A percentile compares a stretch with the other conserved stretches of the same genome.
Conservation (phyloP, 2,329 filamentous ascomycete genomes). For the Nigrospora osmanthi region DNA sequence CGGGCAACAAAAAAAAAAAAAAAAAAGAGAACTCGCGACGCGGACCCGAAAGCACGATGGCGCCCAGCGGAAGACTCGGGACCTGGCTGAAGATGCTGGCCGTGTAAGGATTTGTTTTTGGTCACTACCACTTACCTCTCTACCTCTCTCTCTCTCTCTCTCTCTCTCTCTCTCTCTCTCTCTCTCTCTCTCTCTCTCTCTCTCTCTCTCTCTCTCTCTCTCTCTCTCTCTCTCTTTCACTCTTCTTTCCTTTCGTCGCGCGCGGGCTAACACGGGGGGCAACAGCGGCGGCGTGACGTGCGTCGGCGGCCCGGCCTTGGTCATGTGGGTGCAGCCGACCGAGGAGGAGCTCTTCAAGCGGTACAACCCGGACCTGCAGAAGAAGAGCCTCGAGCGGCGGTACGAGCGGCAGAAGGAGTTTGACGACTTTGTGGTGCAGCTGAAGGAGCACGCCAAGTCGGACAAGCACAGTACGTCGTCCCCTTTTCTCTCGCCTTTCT, state of each 20-base stretch:
- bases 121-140: too few relatives aligned
- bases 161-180: too few relatives aligned
- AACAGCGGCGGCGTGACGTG: slow-evolving; percentile 62
- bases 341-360: slow-evolving; percentile 88
- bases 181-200: too few relatives aligned
- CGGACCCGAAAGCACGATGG: background rate
- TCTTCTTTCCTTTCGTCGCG: background rate
- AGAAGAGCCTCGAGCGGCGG: slow-evolving; percentile 73
- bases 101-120: background rate
- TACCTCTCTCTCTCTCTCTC: background rate
- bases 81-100: slow-evolving; percentile 1
- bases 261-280: slow-evolving; percentile 4
- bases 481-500: too few relatives aligned
- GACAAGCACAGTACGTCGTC: slow-evolving; percentile 77
- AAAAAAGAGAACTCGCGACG: too few relatives aligned
- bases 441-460: slow-evolving; percentile 87
- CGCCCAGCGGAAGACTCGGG: background rate
- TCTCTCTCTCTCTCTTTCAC: too few relatives aligned
- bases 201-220: too few relatives aligned
- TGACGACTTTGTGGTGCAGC: slow-evolving; percentile 72
- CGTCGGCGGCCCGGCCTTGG: slow-evolving; percentile 79
- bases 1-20: too few relatives aligned
- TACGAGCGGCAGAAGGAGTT: slow-evolving; percentile 76
- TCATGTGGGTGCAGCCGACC: slow-evolving; percentile 71
- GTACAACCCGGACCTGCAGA: slow-evolving; percentile 94